phyloP scores from a whole-genome alignment of 371 early-diverging fungal genomes.

The Paraphysoderma sedebokerense region DNA sequence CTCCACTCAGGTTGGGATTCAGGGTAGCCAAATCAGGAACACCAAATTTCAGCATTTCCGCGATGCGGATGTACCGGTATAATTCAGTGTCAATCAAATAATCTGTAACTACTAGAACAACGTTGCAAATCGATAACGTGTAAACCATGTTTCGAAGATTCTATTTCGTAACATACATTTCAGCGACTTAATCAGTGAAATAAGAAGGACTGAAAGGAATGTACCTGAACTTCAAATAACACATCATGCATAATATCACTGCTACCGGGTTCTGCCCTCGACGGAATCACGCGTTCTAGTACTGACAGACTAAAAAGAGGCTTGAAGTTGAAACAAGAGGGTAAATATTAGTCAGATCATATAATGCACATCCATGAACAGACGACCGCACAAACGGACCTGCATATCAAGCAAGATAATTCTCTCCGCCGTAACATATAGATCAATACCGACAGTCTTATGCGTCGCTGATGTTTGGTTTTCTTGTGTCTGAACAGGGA shows the following conservation, averaged over 20 bases:
- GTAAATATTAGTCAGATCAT: not conserved
- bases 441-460: constrained; percentile 45
- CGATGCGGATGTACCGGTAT: constrained; percentile 23
- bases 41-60: constrained; percentile 28
- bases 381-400: constrained; percentile 5
- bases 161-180: constrained; percentile 6
- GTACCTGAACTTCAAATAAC: constrained; percentile 32
- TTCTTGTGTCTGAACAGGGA: constrained; percentile 19
- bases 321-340: constrained; percentile 6
- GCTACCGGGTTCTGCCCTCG: constrained; percentile 17
- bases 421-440: constrained; percentile 50
- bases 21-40: constrained; percentile 25
- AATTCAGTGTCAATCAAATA: constrained; percentile 24
- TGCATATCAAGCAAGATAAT: constrained; percentile 50
- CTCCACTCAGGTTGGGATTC: no score
- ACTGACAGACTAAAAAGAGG: constrained; percentile 34
- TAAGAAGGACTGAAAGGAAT: not conserved
- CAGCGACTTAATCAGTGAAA: not conserved
- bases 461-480: constrained; percentile 23
- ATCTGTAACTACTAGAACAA: constrained; percentile 38
- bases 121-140: constrained; percentile 45
- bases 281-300: constrained; percentile 28
- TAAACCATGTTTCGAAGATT: constrained; percentile 30
- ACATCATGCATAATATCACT: constrained; percentile 29
- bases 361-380: not conserved